Evolutionary conservation across 495 filamentous ascomycete species (phyloP).

Genomic region (Sordaria brevicollis): DNA sequence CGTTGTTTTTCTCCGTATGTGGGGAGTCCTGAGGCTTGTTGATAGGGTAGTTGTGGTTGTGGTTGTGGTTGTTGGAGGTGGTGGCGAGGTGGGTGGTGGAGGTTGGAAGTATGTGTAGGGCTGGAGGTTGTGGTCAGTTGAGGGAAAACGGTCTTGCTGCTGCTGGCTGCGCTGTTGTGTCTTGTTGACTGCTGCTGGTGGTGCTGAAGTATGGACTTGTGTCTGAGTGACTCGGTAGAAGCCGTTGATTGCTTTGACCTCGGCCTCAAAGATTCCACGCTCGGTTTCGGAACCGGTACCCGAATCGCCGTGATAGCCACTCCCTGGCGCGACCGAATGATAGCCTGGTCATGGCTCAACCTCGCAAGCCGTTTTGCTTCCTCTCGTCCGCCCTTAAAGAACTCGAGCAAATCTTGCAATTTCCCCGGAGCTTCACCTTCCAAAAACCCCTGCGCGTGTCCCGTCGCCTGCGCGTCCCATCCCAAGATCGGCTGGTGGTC

Average conservation of each 20-base stretch:
- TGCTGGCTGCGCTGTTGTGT: not conserved
- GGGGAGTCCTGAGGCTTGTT: too few relatives aligned
- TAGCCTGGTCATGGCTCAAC: slow-evolving; percentile 32
- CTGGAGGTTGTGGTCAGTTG: too few relatives aligned
- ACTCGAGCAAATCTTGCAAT: slow-evolving; percentile 40
- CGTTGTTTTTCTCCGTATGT: not conserved
- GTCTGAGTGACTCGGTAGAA: slow-evolving; percentile 2
- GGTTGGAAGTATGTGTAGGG: not conserved
- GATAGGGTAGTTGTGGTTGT: not conserved
- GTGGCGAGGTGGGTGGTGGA: not conserved
- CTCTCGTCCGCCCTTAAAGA: slow-evolving; percentile 32
- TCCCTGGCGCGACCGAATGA: slow-evolving; percentile 24
- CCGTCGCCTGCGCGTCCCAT: slow-evolving; percentile 34
- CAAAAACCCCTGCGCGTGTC: slow-evolving; percentile 37
- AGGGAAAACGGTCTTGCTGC: not conserved
- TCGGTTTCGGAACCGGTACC: slow-evolving; percentile 7
- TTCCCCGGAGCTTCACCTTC: slow-evolving; percentile 37
- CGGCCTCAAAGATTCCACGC: not conserved
- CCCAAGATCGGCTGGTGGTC: slow-evolving; percentile 35
- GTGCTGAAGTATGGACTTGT: slow-evolving; percentile 1
- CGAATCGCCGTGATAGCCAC: not conserved
- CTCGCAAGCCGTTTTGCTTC: slow-evolving; percentile 29
- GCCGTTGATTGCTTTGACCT: not conserved
- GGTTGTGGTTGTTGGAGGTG: not conserved
- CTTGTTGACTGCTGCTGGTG: slow-evolving; percentile 1